phyloP scores from a whole-genome alignment of 2,329 filamentous ascomycete genomes.

The Sordariomycetes sp. region DNA sequence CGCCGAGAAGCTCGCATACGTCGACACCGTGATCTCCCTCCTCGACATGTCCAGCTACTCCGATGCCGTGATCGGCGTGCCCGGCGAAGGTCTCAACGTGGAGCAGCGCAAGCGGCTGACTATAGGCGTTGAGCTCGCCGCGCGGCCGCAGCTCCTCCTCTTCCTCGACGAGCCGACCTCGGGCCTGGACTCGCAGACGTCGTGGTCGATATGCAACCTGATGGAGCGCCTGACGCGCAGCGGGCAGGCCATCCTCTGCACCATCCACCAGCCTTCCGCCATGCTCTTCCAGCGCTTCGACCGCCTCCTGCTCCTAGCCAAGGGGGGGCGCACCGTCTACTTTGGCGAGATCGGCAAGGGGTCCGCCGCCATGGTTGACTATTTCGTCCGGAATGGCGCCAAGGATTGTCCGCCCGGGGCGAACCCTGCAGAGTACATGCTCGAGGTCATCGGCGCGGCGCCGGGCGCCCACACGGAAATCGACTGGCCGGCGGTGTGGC shows the following conservation, averaged over 20 bases:
- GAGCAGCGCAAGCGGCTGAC: constrained; percentile 41
- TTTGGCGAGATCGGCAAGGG: constrained; percentile 46
- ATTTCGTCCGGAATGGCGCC: constrained; percentile 54
- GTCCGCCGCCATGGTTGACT: constrained; percentile 35
- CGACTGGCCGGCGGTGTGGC: constrained; percentile 35
- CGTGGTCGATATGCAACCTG: constrained; percentile 63
- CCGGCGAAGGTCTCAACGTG: constrained; percentile 32
- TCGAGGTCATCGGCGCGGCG: constrained; percentile 28
- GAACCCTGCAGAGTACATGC: constrained; percentile 62
- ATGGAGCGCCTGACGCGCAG: constrained; percentile 50
- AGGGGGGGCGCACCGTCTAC: constrained; percentile 44
- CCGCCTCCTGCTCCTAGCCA: constrained; percentile 43
- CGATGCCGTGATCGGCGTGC: constrained; percentile 37
- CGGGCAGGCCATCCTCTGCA: constrained; percentile 38
- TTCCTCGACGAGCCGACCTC: constrained; percentile 44
- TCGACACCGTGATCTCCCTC: constrained; percentile 42
- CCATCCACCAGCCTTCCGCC: constrained; percentile 38
- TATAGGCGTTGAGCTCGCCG: constrained; percentile 35
- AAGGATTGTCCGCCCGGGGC: constrained; percentile 38
- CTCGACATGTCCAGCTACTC: constrained; percentile 45
- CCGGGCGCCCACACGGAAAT: constrained; percentile 33
- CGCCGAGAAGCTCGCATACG: constrained; percentile 38
- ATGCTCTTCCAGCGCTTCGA: constrained; percentile 36
- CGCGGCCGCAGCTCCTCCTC: constrained; percentile 33
- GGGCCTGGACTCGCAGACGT: constrained; percentile 49